Conservation (phyloP, 345 rosid genomes). For the Brassica rapa region DNA sequence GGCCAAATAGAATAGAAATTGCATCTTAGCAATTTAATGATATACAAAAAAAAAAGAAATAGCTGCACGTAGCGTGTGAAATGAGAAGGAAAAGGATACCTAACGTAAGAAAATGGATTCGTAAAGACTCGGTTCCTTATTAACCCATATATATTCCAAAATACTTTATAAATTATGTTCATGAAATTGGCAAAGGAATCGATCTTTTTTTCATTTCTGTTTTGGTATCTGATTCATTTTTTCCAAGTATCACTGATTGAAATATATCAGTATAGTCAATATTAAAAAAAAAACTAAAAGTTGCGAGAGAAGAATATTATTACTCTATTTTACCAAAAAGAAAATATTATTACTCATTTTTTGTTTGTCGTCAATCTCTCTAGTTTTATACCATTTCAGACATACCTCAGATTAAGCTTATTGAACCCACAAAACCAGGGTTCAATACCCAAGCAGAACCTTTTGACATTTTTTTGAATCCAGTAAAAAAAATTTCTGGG, state of each 20-base stretch:
- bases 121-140: conserved; percentile 11
- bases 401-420: neutral
- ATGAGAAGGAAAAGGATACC: neutral
- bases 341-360: neutral
- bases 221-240: conserved; percentile 17
- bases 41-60: neutral
- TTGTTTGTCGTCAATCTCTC: neutral
- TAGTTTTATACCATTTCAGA: neutral
- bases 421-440: too few species aligned
- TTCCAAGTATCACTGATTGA: neutral
- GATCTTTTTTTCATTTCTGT: neutral
- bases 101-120: too few species aligned
- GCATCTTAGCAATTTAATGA: neutral
- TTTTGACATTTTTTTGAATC: too few species aligned
- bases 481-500: too few species aligned
- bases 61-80: conserved; percentile 1
- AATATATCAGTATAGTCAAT: neutral
- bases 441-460: too few species aligned
- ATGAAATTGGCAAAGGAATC: conserved; percentile 12
- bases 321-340: neutral
- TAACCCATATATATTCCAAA: neutral
- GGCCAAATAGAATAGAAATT: neutral
- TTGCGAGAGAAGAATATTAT: neutral
- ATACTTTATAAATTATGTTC: neutral
- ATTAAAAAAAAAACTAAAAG: neutral